Percentiles rank a stretch among this genome's conserved stretches.
These are phyloP conservation scores for Fusarium sp. DNA, from an alignment of 2,329 filamentous ascomycete genomes.

Conservation along the genomic window DNA sequence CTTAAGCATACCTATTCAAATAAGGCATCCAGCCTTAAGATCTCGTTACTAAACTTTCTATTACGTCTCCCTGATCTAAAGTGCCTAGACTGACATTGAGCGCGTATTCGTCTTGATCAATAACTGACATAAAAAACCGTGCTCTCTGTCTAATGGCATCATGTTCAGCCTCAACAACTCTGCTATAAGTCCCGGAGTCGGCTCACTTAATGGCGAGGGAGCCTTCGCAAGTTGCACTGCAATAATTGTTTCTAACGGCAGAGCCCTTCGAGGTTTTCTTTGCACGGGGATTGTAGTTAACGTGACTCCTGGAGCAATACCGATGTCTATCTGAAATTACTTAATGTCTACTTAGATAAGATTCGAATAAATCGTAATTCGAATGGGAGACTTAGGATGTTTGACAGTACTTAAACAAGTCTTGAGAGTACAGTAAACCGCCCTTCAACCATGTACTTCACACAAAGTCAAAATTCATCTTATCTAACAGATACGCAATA, in stretches of 20 bases:
- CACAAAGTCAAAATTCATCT: background rate
- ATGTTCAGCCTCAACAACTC: background rate
- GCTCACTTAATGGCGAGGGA: background rate
- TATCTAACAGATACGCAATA: background rate
- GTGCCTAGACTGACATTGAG: background rate
- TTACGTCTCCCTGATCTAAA: background rate
- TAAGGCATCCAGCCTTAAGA: background rate
- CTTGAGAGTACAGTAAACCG: background rate
- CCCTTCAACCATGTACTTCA: background rate
- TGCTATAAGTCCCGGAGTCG: background rate
- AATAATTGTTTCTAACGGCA: background rate
- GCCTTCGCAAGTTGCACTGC: background rate
- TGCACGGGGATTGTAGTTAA: background rate
- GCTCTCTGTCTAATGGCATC: background rate
- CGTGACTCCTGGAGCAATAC: background rate
- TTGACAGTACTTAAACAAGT: background rate
- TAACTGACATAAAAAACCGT: background rate
- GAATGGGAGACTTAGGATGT: background rate
- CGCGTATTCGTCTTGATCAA: background rate
- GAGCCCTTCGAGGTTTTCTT: background rate
- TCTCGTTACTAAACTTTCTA: background rate
- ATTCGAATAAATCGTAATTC: background rate
- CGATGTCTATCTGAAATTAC: background rate
- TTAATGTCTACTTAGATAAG: background rate
- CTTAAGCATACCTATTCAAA: background rate